Base-by-base conservation (phyloP, 306 rosid genomes). In the Chamaecrista fasciculata region DNA sequence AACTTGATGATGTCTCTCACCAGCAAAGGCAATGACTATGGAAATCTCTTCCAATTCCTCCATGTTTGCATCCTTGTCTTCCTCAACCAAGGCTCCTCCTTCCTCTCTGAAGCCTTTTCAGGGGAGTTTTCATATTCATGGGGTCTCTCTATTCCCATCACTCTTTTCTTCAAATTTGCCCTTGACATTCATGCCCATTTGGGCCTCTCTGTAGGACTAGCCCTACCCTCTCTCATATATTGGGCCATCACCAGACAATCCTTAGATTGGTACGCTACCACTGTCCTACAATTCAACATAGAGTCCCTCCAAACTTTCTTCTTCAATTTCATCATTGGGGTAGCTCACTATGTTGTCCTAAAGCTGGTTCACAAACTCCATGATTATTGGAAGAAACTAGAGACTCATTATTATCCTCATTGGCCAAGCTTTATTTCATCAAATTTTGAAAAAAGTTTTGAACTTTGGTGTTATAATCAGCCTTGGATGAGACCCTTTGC, bases 51-150 rank as follows among this genome's bases (percentile, higher is more conserved):
- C 5, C 82, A 65, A 9, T 70, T 78, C 67, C 75, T 81, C 14
- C 76, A 82, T 9, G 51, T 73, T 8, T 75, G 56, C 29, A 70
- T 81, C 69, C 72, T 81, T 11, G 80, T 72, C 14, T 81, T 78
- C 36, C 69, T 81, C 78, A 78, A 81, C 68, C 78, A 78, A 74
- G 86, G 86, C 48, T 69, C 86, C 19, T 65, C 82, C 7, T 11
- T 59, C 15, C 67, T 81, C 67, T 73, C 82, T 1, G 8, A 53
- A 21, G 66, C 72, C 15, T 74, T 81, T 53, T 26, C 15, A 28
- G 43, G 60, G 4, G 80, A 61, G 18, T 80, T n/a, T n/a, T n/a
- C 80, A 65, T 78, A 78, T 78, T 74, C 86, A 70, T 74, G 75
- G 80, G 75, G 78, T 36, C 55, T 81, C 20, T 23, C 78, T 14